A percentile compares a stretch with the other conserved stretches of the same genome.
Evolutionary conservation across 2,329 filamentous ascomycete species (phyloP).

Genomic region (Ophiostoma piceae): DNA sequence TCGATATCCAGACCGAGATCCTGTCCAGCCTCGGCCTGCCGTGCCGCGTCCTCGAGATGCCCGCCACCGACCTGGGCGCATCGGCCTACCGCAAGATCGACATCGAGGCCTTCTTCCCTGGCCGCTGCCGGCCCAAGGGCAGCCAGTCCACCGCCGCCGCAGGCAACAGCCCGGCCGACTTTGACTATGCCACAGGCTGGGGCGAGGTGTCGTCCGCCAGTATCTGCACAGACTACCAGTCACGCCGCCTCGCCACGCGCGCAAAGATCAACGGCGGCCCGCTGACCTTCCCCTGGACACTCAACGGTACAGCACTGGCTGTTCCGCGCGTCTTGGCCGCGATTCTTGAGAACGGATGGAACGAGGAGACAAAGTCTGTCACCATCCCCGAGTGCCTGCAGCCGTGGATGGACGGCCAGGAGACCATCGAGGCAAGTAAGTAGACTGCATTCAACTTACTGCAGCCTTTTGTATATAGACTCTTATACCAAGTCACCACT

Average conservation of each 20-base stretch:
- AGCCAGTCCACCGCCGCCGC: not conserved
- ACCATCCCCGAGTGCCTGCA: conserved; percentile 72
- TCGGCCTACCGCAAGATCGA: conserved; percentile 83
- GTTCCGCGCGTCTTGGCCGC: conserved; percentile 86
- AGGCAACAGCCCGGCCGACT: conserved; percentile 30
- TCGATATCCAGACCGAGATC: conserved; percentile 81
- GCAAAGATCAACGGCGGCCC: conserved; percentile 53
- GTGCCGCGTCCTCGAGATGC: conserved; percentile 91
- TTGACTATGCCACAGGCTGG: conserved; percentile 64
- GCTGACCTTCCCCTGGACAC: conserved; percentile 74
- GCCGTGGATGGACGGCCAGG: conserved; percentile 75
- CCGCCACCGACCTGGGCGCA: conserved; percentile 78
- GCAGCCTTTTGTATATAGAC: not conserved
- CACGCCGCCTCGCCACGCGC: conserved; percentile 70
- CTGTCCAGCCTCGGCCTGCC: conserved; percentile 69
- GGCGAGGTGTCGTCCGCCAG: conserved; percentile 89
- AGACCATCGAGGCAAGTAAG: conserved; percentile 51
- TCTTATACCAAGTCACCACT: not conserved
- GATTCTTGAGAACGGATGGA: conserved; percentile 85
- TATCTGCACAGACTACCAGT: conserved; percentile 93
- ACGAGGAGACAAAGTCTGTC: conserved; percentile 62
- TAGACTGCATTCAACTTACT: not conserved
- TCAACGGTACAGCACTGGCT: conserved; percentile 91
- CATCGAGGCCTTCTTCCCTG: conserved; percentile 92
- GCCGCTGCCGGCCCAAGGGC: conserved; percentile 46